These are phyloP conservation scores for Tetrahymena thermophila DNA, from an alignment of 73 alveolate species.

Conservation along the genomic window DNA sequence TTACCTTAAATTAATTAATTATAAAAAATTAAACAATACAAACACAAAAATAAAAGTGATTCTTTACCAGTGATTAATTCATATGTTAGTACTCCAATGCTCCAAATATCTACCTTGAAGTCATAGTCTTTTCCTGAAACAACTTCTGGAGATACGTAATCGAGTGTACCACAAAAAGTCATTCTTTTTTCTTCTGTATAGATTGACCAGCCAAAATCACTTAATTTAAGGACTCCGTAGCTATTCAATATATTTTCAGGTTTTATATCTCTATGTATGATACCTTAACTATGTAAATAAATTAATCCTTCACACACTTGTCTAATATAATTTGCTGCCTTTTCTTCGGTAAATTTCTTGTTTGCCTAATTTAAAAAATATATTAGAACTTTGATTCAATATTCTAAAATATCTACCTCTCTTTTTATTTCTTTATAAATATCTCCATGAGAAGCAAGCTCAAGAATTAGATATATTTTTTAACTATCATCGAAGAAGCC, in stretches of 20 bases:
- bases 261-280: constrained; percentile 60
- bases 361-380: neutral
- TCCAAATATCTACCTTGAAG: constrained; percentile 87
- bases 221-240: constrained; percentile 7
- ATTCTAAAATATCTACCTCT: neutral
- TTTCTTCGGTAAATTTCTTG: constrained; percentile 28
- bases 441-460: constrained; percentile 92
- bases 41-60: neutral
- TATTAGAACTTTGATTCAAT: neutral
- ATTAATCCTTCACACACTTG: constrained; percentile 39
- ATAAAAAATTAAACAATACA: neutral
- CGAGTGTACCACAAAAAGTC: constrained; percentile 94
- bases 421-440: constrained; percentile 60
- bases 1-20: neutral
- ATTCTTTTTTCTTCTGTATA: constrained; percentile 48
- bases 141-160: constrained; percentile 92
- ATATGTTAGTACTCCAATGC: constrained; percentile 61
- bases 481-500: constrained; percentile 92
- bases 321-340: constrained; percentile 38
- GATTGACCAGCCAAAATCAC: constrained; percentile 36
- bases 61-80: constrained; percentile 40
- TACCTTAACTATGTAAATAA: constrained; percentile 41
- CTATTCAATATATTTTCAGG: constrained; percentile 53
- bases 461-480: constrained; percentile 81
- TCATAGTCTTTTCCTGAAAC: constrained; percentile 75